phyloP scores from a whole-genome alignment of 2,329 filamentous ascomycete genomes.

The Lachnellula hyalina region DNA sequence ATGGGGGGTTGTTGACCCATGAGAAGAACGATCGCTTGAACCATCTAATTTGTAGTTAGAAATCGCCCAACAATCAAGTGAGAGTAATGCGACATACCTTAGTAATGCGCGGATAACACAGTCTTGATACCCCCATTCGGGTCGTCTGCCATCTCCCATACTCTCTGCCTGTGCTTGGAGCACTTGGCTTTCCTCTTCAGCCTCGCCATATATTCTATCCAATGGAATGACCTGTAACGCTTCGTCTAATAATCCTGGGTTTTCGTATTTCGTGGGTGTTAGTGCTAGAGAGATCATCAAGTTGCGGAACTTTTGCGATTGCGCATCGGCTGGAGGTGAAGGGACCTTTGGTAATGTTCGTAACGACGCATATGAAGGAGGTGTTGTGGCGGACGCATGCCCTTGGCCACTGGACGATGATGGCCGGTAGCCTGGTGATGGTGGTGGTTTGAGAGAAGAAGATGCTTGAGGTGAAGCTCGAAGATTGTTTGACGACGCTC shows the following conservation, averaged over 20 bases:
- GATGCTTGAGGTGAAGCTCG: conserved; percentile 32
- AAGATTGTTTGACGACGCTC: conserved; percentile 45
- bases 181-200: conserved; percentile 88
- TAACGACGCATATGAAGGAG: conserved; percentile 56
- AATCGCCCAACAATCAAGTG: conserved; percentile 8
- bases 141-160: conserved; percentile 70
- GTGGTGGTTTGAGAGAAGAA: conserved; percentile 20
- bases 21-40: conserved; percentile 93
- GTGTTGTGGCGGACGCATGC: conserved; percentile 33
- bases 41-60: conserved; percentile 55
- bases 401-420: conserved; percentile 41
- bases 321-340: conserved; percentile 66
- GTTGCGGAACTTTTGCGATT: conserved; percentile 72
- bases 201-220: conserved; percentile 86
- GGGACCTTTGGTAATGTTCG: conserved; percentile 66
- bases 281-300: conserved; percentile 79
- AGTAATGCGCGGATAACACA: conserved; percentile 87
- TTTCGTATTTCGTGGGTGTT: conserved; percentile 92
- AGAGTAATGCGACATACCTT: conserved; percentile 49
- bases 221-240: conserved; percentile 81
- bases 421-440: conserved; percentile 36
- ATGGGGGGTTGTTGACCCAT: conserved; percentile 94
- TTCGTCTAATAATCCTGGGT: conserved; percentile 89
- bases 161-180: conserved; percentile 83
- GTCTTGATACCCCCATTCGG: conserved; percentile 96